A percentile compares a stretch with the other conserved stretches of the same genome.
phyloP scores from a whole-genome alignment of 1,284 basidiomycete genomes.

The Caloboletus firmus region DNA sequence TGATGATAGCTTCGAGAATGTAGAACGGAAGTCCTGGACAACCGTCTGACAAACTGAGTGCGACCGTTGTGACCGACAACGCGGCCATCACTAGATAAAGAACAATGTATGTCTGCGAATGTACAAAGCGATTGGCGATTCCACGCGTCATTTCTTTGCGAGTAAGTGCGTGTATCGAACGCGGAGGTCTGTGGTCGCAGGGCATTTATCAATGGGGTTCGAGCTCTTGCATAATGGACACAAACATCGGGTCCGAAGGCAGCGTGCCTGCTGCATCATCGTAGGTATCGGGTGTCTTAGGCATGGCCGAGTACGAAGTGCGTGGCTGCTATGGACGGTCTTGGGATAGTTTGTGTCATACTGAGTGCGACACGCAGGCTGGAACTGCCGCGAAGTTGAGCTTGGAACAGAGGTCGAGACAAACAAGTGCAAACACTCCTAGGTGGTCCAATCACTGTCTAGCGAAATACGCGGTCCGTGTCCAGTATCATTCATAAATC shows the following conservation, averaged over 20 bases:
- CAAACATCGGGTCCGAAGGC: slow-evolving; percentile 27
- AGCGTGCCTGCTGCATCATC: slow-evolving; percentile 15
- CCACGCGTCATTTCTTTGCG: slow-evolving; percentile 76
- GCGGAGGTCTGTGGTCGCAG: slow-evolving; percentile 51
- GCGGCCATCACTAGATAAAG: slow-evolving; percentile 90
- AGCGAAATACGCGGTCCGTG: not conserved
- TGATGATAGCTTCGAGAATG: slow-evolving; percentile 88
- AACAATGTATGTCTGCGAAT: slow-evolving; percentile 77
- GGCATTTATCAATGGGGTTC: slow-evolving; percentile 16
- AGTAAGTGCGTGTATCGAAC: slow-evolving; percentile 79
- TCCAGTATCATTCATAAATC: not conserved
- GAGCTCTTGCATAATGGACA: slow-evolving; percentile 8
- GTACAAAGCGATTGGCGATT: slow-evolving; percentile 83
- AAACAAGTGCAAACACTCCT: slow-evolving; percentile 29
- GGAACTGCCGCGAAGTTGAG: not conserved
- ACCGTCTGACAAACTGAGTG: slow-evolving; percentile 79
- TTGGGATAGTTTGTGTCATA: slow-evolving; percentile 16
- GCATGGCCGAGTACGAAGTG: slow-evolving; percentile 21
- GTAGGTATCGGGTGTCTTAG: slow-evolving; percentile 24
- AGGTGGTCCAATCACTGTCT: no score
- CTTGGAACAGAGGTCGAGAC: not conserved
- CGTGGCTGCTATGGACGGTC: slow-evolving; percentile 10
- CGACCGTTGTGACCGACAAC: slow-evolving; percentile 85
- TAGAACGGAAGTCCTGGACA: slow-evolving; percentile 85
- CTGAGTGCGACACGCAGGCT: not conserved